These are phyloP conservation scores for Paxillus ammoniavirescens DNA, from an alignment of 768 basidiomycete genomes.

Conservation along the genomic window DNA sequence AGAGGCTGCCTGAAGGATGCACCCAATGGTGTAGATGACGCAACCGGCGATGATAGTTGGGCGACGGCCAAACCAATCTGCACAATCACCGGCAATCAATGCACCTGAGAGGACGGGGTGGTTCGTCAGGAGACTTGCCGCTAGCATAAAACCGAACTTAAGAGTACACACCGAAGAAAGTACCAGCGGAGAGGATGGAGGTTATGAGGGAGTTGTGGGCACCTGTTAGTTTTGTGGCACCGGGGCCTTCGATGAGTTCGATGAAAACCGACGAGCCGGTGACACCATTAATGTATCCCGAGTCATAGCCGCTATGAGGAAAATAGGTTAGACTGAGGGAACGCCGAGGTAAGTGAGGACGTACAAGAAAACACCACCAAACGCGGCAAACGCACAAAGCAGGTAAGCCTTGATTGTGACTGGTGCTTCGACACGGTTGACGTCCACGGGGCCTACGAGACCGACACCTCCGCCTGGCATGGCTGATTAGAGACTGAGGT, in stretches of 20 bases:
- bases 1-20: conserved; percentile 63
- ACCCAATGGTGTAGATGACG: conserved; percentile 58
- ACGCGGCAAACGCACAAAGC: conserved; percentile 33
- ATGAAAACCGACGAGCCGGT: conserved; percentile 42
- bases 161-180: conserved; percentile 59
- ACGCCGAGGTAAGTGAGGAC: conserved; percentile 11
- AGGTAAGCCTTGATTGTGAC: conserved; percentile 28
- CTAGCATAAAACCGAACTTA: conserved; percentile 18
- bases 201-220: conserved; percentile 50
- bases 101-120: conserved; percentile 36
- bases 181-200: conserved; percentile 72
- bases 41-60: conserved; percentile 46
- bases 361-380: conserved; percentile 36
- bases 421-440: conserved; percentile 18
- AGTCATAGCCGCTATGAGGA: conserved; percentile 61
- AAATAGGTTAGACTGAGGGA: neutral
- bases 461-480: conserved; percentile 17
- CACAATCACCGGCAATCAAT: conserved; percentile 50
- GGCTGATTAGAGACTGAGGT: neutral
- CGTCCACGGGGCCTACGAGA: neutral
- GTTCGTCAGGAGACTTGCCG: conserved; percentile 3
- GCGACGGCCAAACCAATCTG: conserved; percentile 53
- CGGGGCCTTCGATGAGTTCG: conserved; percentile 9
- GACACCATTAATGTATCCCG: conserved; percentile 76
- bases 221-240: conserved; percentile 36